Evolutionary conservation across 2,329 filamentous ascomycete species (phyloP), one percentile per base, ranked within the genome.

Genomic region (Pseudogymnoascus sp.): DNA sequence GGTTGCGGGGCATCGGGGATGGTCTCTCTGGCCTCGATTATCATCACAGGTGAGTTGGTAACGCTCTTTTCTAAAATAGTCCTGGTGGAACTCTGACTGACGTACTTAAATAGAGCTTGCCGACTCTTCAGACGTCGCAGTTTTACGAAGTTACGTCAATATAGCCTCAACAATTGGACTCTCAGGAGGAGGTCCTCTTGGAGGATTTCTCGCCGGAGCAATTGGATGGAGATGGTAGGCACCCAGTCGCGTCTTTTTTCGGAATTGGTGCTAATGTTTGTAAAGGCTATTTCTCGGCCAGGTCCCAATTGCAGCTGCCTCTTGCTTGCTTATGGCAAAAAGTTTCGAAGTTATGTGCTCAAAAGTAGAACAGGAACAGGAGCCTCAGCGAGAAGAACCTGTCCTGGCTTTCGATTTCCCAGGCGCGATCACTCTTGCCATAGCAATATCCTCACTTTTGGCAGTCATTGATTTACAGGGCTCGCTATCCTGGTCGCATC

Each of bases 341-440:
- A 62, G 63, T 53, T 60, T 66, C 37, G 47, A 37, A 25, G 53
- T 14, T 10, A 62, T 37, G 31, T 62, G 61, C 16, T 31, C 63
- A 53, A 35, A 16, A 53, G 12, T 33, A 14, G 38, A 67, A 16
- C 16, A 42, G n/a, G n/a, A 64, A 40, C 38, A 62, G n/a, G 50
- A 59, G 35, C 53, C 10, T 4, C 50, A 62, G 23, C 14, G 16
- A 21, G 62, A 64, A 33, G 47, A 62, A 40, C 16, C 61, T 8
- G 7, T 25, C n/a, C 50, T 66, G 28, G 31, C 63, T 35, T 67
- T 67, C 28, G 66, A 67, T 56, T 66, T 59, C 14, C 62, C 66
- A 11, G 66, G 66, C 38, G 65, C 66, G 3, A 63, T 66, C 37
- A 66, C 62, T 33, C 63, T 67, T 63, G 64, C 66, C 44, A 63